These are phyloP conservation scores for Aureobasidium mangrovei DNA, from an alignment of 2,329 filamentous ascomycete species.

Conservation along the genomic window DNA sequence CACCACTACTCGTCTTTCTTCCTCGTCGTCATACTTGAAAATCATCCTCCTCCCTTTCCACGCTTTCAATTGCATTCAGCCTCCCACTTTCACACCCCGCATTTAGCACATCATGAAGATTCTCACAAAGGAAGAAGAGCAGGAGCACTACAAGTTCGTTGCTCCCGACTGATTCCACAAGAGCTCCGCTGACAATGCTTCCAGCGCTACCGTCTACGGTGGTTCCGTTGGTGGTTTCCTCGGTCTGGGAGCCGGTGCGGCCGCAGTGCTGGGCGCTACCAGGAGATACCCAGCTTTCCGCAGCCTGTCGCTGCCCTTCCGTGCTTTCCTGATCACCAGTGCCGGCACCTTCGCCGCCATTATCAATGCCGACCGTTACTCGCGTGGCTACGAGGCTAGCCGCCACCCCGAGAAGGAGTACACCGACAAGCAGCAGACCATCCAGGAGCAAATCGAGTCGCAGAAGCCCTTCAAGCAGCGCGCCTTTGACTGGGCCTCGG, in stretches of 20 bases:
- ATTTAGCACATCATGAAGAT: constrained; percentile 66
- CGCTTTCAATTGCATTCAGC: neutral
- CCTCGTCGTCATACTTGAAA: constrained; percentile 6
- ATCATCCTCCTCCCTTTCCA: neutral
- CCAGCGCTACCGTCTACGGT: constrained; percentile 64
- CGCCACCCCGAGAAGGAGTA: constrained; percentile 61
- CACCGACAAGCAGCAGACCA: constrained; percentile 53
- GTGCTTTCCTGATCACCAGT: constrained; percentile 80
- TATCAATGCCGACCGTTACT: constrained; percentile 69
- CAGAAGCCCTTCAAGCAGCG: constrained; percentile 52
- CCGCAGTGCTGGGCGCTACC: constrained; percentile 59
- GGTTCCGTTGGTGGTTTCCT: constrained; percentile 63
- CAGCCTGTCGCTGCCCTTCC: constrained; percentile 77
- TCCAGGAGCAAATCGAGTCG: constrained; percentile 44
- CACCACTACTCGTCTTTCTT: constrained; percentile 3
- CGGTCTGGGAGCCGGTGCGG: constrained; percentile 58
- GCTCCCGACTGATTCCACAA: constrained; percentile 1
- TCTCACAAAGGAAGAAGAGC: constrained; percentile 86
- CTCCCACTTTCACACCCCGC: neutral
- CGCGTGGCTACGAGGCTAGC: constrained; percentile 60
- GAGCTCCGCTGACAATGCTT: constrained; percentile 17
- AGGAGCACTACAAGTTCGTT: constrained; percentile 65
- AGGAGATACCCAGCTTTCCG: constrained; percentile 70
- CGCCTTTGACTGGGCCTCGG: constrained; percentile 62
- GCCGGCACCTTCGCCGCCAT: constrained; percentile 73